Conservation (phyloP, 2,329 filamentous ascomycete genomes). For the Fusarium mundagurra region DNA sequence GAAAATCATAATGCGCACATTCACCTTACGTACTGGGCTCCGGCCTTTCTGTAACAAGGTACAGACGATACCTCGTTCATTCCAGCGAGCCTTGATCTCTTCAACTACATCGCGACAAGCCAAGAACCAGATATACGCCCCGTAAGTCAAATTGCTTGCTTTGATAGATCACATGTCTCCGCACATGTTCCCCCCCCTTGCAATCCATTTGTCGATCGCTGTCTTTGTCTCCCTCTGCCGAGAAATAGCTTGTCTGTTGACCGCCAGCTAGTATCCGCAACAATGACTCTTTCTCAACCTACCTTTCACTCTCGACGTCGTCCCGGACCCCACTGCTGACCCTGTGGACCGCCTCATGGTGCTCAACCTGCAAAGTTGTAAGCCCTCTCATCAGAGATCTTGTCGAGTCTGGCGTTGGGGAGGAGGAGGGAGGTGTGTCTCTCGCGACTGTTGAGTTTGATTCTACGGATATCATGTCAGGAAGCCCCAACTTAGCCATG, state of each 20-base stretch:
- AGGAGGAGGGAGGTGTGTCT: conserved; percentile 65
- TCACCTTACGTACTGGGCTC: conserved; percentile 4
- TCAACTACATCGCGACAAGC: conserved; percentile 39
- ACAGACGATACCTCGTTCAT: not conserved
- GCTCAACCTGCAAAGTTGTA: conserved; percentile 62
- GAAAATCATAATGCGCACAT: conserved; percentile 2
- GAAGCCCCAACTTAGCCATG: conserved; percentile 54
- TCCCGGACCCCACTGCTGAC: conserved; percentile 66
- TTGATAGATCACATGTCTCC: conserved; percentile 21
- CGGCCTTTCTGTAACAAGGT: conserved; percentile 13
- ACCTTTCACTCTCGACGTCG: conserved; percentile 64
- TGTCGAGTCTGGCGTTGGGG: conserved; percentile 61
- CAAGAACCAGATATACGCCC: conserved; percentile 50
- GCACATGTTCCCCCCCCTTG: conserved; percentile 15
- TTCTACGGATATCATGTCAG: conserved; percentile 64
- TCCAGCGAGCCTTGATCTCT: conserved; percentile 32
- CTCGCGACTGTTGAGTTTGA: conserved; percentile 66
- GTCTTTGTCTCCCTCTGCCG: conserved; percentile 7
- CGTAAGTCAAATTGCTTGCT: conserved; percentile 42
- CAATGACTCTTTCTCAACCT: conserved; percentile 63
- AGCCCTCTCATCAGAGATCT: conserved; percentile 60
- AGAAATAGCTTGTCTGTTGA: conserved; percentile 21
- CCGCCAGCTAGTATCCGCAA: conserved; percentile 60
- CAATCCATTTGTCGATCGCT: conserved; percentile 36
- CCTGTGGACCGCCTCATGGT: conserved; percentile 69